Evolutionary conservation across 345 rosid genomes (phyloP).

Genomic region (Bruguiera gymnorhiza): DNA sequence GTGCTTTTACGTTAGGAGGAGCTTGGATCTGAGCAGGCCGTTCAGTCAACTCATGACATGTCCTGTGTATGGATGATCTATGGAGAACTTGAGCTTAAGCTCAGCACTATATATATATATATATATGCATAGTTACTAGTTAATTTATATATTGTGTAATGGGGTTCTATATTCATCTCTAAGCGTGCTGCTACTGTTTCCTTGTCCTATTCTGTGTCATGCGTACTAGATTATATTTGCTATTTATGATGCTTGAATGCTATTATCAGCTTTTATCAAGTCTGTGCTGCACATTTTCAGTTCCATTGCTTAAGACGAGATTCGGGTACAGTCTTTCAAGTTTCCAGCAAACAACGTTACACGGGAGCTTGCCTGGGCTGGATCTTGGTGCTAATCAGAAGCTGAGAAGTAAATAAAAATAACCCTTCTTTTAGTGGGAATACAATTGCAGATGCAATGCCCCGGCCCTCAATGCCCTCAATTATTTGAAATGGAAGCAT

Average conservation of each 20-base stretch:
- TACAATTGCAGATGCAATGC: background rate
- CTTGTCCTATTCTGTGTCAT: background rate
- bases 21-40: no score
- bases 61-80: no score
- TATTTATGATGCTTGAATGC: background rate
- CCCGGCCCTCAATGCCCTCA: background rate
- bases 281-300: slow-evolving; percentile 12
- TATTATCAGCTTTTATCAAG: slow-evolving; percentile 14
- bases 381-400: background rate
- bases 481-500: slow-evolving; percentile 1
- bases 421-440: no score
- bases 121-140: no score
- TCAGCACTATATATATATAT: no score
- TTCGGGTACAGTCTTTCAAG: no score
- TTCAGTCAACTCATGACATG: no score
- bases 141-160: no score
- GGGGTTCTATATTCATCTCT: background rate
- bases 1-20: background rate
- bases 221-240: background rate
- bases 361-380: background rate
- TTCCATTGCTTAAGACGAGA: slow-evolving; percentile 16
- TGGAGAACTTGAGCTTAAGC: no score
- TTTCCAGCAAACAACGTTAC: no score
- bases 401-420: no score
- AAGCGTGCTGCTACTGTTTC: slow-evolving; percentile 12